phyloP scores from a whole-genome alignment of 352 stramenopile species.

The Globisporangium parvum region DNA sequence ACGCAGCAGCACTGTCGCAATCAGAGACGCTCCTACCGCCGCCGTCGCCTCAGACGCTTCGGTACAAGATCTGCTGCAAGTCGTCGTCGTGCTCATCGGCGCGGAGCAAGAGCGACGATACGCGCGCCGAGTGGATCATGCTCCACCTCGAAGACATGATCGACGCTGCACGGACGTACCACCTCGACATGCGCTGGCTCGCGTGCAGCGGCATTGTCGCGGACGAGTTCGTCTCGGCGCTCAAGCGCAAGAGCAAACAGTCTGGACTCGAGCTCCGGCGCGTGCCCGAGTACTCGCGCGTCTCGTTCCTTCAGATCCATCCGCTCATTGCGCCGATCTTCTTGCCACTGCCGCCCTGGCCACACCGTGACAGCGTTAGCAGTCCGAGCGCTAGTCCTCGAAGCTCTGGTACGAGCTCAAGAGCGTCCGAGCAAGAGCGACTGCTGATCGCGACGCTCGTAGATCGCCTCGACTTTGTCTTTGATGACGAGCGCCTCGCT shows the following conservation, averaged over 20 bases:
- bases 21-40: not conserved
- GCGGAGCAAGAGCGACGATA: constrained; percentile 34
- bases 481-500: constrained; percentile 66
- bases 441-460: constrained; percentile 30
- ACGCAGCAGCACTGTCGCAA: not conserved
- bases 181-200: constrained; percentile 72
- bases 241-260: constrained; percentile 65
- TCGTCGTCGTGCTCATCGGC: constrained; percentile 19
- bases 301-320: constrained; percentile 70
- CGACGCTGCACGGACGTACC: constrained; percentile 48
- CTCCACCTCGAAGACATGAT: constrained; percentile 59
- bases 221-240: constrained; percentile 64
- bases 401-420: no score
- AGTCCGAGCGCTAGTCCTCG: not conserved
- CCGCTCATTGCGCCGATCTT: constrained; percentile 63
- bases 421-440: constrained; percentile 10
- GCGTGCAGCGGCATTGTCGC: constrained; percentile 71
- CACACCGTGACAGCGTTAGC: constrained; percentile 4
- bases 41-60: constrained; percentile 10
- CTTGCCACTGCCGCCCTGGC: constrained; percentile 27
- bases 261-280: constrained; percentile 55
- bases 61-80: constrained; percentile 44
- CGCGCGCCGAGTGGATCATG: constrained; percentile 69
- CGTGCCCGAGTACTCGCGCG: constrained; percentile 69
- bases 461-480: constrained; percentile 45